These are phyloP conservation scores for Hypoxylon cercidicola DNA, from an alignment of 495 filamentous ascomycete species.

Conservation along the genomic window DNA sequence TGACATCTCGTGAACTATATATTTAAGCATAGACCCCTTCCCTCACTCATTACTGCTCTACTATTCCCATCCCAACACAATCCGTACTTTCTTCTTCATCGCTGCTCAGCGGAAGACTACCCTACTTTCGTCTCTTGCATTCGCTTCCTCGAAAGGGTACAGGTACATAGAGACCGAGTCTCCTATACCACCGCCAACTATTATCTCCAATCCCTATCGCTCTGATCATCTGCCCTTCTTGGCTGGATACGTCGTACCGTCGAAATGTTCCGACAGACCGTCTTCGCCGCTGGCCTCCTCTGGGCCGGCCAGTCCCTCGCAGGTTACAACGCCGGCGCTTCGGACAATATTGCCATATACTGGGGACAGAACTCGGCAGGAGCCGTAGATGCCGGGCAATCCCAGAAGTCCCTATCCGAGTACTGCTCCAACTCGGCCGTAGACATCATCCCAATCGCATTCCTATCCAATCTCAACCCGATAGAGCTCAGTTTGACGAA, in stretches of 20 bases:
- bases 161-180: background rate
- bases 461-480: conserved; percentile 66
- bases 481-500: conserved; percentile 64
- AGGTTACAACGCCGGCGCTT: conserved; percentile 59
- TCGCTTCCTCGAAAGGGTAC: background rate
- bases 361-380: conserved; percentile 57
- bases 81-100: conserved; percentile 9
- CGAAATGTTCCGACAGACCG: conserved; percentile 13
- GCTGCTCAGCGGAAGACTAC: conserved; percentile 3
- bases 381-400: conserved; percentile 2
- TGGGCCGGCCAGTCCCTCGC: conserved; percentile 39
- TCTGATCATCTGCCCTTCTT: background rate
- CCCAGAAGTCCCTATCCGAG: conserved; percentile 35
- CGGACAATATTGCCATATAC: conserved; percentile 71
- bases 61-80: background rate
- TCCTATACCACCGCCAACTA: background rate
- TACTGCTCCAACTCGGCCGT: conserved; percentile 38
- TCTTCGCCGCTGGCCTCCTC: conserved; percentile 5
- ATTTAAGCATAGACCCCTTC: conserved; percentile 15
- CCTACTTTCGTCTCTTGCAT: background rate
- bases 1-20: conserved; percentile 14
- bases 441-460: conserved; percentile 68
- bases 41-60: background rate
- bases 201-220: background rate
- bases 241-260: background rate